Base-by-base conservation (phyloP, 2,329 filamentous ascomycete species). In the Tolypocladium amazonense region DNA sequence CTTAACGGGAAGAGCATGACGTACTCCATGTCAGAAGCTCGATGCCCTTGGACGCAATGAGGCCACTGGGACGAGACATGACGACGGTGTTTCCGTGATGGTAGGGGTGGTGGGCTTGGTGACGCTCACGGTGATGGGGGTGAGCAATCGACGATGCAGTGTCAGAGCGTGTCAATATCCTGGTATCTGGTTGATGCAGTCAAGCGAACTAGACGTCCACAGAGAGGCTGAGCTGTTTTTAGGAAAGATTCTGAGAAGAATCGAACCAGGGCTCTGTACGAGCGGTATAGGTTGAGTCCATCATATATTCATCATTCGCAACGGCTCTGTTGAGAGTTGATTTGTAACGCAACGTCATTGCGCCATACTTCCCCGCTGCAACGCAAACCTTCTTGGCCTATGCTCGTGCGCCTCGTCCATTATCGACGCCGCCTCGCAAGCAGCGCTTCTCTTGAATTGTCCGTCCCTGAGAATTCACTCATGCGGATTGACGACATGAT, bases 41-140 rank as follows among this genome's bases (percentile, higher is more conserved):
- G 62, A 88, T 84, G 71, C 85, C 85, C 57, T 81, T 82, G 64
- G 78, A 82, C 65, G 83, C 84, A 64, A 84, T 81, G 61, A 86
- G 75, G 60, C 84, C 83, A 7, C 78, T 83, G 20, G 71, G 70
- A 59, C 69, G 69, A 50, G 69, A 60, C 70, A 72, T 71, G 57
- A 58, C 20, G 54, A 54, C 15, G 57, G 18, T 50, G 27, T n/a
- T 33, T 15, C 11, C 27, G 47, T 12, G 18, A 11, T 20, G 18
- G 25, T 20, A 9, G 23, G 27, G 23, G n/a, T 47, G 43, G 43
- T 25, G n/a, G 43, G 14, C 4, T 25, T 47, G 8, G 15, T 47
- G 43, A 25, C 23, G 23, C 9, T 23, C 43, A n/a, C 39, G 39
- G 39, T 11, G 20, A 23, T 20, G 20, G 25, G 45, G 45, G 25